A percentile compares a stretch with the other conserved stretches of the same genome.
Evolutionary conservation across 2,329 filamentous ascomycete species (phyloP).

Genomic region (Colletotrichum sp.): DNA sequence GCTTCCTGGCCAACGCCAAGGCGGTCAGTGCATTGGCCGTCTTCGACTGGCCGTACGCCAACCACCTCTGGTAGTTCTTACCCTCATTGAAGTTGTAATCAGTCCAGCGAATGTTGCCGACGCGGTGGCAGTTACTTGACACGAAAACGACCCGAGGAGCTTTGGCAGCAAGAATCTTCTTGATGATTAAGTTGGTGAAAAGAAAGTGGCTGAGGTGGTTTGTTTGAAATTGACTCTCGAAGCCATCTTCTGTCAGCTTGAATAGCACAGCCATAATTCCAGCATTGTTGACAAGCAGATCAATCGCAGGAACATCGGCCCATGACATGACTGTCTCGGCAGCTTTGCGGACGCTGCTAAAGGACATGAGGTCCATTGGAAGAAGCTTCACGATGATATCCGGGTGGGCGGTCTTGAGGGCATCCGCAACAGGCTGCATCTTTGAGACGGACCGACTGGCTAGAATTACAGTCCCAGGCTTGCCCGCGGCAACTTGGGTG

Average conservation of each 20-base stretch:
- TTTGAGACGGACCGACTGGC: not conserved
- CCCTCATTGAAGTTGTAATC: conserved; percentile 48
- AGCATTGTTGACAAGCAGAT: conserved; percentile 36
- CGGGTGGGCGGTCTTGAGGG: conserved; percentile 33
- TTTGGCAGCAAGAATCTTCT: conserved; percentile 29
- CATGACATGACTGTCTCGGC: conserved; percentile 37
- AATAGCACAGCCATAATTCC: conserved; percentile 24
- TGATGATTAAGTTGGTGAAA: conserved; percentile 40
- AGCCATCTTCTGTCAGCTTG: conserved; percentile 36
- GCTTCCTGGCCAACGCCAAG: not conserved
- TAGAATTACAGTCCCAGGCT: not conserved
- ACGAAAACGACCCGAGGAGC: conserved; percentile 45
- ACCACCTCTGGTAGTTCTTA: conserved; percentile 22
- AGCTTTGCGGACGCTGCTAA: conserved; percentile 41
- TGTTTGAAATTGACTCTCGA: conserved; percentile 39
- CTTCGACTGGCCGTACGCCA: conserved; percentile 41
- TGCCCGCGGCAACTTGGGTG: conserved; percentile 39
- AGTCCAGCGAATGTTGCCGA: conserved; percentile 44
- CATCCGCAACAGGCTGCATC: not conserved
- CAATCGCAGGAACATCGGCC: conserved; percentile 32
- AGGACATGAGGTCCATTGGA: conserved; percentile 42
- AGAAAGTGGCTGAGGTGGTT: conserved; percentile 44
- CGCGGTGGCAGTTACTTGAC: conserved; percentile 25
- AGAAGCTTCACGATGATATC: conserved; percentile 36
- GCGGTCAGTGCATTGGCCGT: conserved; percentile 29